Percentiles rank a stretch among this genome's conserved stretches.
These are phyloP conservation scores for Avena sativa DNA, from an alignment of 176 grass and related monocot genomes.

Conservation along the genomic window DNA sequence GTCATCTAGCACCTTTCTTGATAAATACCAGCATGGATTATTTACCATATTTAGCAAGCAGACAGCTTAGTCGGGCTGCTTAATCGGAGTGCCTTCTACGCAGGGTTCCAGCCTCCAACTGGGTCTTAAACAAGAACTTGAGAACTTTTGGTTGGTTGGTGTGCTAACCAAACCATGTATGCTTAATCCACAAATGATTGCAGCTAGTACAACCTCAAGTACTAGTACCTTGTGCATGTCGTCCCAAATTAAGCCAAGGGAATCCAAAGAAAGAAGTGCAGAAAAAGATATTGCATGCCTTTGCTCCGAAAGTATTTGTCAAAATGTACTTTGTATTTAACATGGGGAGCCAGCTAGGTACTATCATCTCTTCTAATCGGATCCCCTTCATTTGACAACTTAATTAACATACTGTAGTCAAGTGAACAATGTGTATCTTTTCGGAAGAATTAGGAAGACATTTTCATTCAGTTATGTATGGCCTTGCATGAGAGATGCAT, in stretches of 20 bases:
- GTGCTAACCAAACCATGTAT: neutral
- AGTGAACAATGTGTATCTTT: neutral
- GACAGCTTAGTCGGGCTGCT: neutral
- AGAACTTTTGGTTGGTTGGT: neutral
- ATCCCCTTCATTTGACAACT: neutral
- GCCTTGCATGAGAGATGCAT: neutral
- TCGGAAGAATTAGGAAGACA: neutral
- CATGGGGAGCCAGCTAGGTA: too few relatives aligned
- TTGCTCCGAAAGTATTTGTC: neutral
- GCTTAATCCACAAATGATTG: constrained; percentile 27
- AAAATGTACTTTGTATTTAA: neutral
- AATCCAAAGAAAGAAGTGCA: neutral
- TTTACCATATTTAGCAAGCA: neutral
- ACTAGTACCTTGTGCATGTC: neutral
- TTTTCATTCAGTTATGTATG: neutral
- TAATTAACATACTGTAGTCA: neutral
- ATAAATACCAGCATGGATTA: neutral
- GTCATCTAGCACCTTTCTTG: neutral
- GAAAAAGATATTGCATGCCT: neutral
- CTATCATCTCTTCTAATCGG: too few relatives aligned
- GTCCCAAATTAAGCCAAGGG: neutral
- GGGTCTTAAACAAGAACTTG: constrained; percentile 38
- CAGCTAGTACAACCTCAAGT: neutral
- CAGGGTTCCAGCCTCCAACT: neutral
- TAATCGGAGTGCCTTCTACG: neutral